A percentile compares a stretch with the other conserved stretches of the same genome.
Evolutionary conservation across 2,329 filamentous ascomycete genomes (phyloP).

Genomic region (Stagonosporopsis vannaccii): DNA sequence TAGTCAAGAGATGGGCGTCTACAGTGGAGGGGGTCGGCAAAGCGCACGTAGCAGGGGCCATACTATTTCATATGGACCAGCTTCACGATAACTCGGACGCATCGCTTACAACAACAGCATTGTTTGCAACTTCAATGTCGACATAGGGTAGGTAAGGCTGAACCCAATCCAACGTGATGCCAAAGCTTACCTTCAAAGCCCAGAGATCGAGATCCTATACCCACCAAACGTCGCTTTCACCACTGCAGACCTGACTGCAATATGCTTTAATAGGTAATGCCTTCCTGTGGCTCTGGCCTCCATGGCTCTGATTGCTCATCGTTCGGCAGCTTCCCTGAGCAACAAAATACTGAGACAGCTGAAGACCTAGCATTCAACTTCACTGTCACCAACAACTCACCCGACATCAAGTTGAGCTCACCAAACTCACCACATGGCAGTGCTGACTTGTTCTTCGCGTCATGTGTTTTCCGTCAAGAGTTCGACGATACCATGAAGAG

Average conservation of each 20-base stretch:
- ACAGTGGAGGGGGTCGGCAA: neutral
- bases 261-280: constrained; percentile 53
- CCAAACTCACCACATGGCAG: constrained; percentile 51
- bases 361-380: constrained; percentile 52
- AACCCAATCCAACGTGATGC: neutral
- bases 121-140: constrained; percentile 55
- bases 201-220: constrained; percentile 53
- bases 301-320: constrained; percentile 16
- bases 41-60: neutral
- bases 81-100: neutral
- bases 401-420: constrained; percentile 62
- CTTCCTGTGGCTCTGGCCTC: neutral
- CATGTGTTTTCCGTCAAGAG: constrained; percentile 52
- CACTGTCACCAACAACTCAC: constrained; percentile 54
- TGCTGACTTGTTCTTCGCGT: constrained; percentile 45
- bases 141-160: constrained; percentile 46
- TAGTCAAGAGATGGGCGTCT: neutral
- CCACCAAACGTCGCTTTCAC: constrained; percentile 49
- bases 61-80: neutral
- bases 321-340: constrained; percentile 49
- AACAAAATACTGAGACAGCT: constrained; percentile 51
- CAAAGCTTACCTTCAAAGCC: constrained; percentile 35
- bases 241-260: constrained; percentile 49
- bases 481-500: constrained; percentile 52
- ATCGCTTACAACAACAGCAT: constrained; percentile 38